These are phyloP conservation scores for Cyamopsis tetragonoloba DNA, from an alignment of 306 rosid genomes.

Conservation along the genomic window DNA sequence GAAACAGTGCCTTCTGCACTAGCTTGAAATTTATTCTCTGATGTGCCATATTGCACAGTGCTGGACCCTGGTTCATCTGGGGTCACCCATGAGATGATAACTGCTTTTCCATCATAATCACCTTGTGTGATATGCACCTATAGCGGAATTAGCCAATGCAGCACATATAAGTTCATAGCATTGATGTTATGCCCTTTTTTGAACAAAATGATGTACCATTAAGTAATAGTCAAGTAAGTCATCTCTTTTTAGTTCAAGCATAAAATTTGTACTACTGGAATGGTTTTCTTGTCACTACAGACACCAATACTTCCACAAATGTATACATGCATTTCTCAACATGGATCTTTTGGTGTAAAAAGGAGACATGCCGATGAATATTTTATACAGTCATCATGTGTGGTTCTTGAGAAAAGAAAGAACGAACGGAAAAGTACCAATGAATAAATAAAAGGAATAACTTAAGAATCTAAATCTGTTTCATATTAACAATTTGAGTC, in stretches of 20 bases:
- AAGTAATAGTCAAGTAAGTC: conserved; percentile 8
- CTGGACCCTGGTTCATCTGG: conserved; percentile 59
- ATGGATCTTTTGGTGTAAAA: background rate
- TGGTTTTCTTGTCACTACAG: background rate
- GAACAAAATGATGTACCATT: background rate
- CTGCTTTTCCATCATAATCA: conserved; percentile 91
- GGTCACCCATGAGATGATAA: conserved; percentile 88
- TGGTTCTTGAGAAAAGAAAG: background rate
- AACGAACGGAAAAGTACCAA: background rate
- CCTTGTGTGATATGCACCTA: conserved; percentile 98
- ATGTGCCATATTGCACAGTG: conserved; percentile 60
- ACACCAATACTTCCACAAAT: background rate
- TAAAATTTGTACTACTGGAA: background rate
- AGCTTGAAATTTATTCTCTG: conserved; percentile 36
- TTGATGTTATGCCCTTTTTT: background rate
- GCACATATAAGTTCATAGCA: conserved; percentile 8
- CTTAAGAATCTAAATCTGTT: background rate
- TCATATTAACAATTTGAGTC: background rate
- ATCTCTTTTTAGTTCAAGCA: background rate
- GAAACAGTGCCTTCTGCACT: conserved; percentile 51
- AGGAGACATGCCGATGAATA: background rate
- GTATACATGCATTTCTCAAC: background rate
- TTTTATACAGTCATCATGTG: background rate
- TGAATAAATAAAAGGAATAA: background rate
- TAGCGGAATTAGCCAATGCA: conserved; percentile 15